phyloP scores from a whole-genome alignment of 1,284 basidiomycete species.

The Omphalotus olearius region DNA sequence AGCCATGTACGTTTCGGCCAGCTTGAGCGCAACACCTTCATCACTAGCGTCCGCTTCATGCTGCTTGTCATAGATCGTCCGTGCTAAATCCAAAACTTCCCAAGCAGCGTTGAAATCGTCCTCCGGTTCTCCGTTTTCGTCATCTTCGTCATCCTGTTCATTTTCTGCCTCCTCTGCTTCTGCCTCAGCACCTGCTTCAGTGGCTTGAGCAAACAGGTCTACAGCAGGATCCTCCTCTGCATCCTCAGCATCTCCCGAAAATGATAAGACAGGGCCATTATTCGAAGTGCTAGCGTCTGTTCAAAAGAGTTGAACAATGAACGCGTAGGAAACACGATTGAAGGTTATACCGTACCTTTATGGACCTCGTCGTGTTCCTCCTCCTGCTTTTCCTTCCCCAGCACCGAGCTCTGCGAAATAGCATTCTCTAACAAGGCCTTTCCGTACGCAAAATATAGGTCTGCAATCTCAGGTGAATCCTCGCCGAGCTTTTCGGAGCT shows the following conservation, averaged over 20 bases:
- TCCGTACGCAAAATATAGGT: slow-evolving; percentile 83
- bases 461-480: slow-evolving; percentile 72
- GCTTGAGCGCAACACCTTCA: slow-evolving; percentile 63
- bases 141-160: slow-evolving; percentile 46
- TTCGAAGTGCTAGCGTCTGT: slow-evolving; percentile 20
- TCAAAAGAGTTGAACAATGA: background rate
- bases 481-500: slow-evolving; percentile 75
- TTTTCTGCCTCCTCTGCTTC: slow-evolving; percentile 40
- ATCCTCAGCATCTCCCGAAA: slow-evolving; percentile 70
- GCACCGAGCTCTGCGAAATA: slow-evolving; percentile 73
- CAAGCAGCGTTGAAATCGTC: slow-evolving; percentile 94
- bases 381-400: slow-evolving; percentile 76
- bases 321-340: background rate
- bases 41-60: slow-evolving; percentile 46
- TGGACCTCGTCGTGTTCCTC: slow-evolving; percentile 45
- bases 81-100: slow-evolving; percentile 87
- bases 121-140: slow-evolving; percentile 71
- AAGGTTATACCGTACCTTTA: slow-evolving; percentile 30
- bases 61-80: slow-evolving; percentile 75
- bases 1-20: slow-evolving; percentile 81
- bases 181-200: slow-evolving; percentile 35
- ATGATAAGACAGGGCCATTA: slow-evolving; percentile 62
- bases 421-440: slow-evolving; percentile 87
- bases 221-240: slow-evolving; percentile 45
- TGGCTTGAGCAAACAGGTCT: slow-evolving; percentile 59